phyloP scores from a whole-genome alignment of 1,284 basidiomycete genomes.

The Malassezia vespertilionis region DNA sequence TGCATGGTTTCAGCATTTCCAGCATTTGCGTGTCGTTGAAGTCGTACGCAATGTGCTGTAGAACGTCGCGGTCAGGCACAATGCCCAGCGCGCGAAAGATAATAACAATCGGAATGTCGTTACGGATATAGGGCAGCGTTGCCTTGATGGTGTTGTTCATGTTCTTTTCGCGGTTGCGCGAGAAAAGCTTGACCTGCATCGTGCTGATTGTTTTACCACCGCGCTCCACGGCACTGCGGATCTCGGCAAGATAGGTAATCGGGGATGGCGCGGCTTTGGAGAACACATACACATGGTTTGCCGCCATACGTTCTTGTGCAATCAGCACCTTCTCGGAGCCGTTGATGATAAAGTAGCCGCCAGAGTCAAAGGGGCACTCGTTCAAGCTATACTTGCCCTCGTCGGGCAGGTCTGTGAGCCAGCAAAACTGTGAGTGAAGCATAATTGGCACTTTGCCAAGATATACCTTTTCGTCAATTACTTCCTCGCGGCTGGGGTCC shows the following conservation, averaged over 20 bases:
- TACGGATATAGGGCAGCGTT: constrained; percentile 93
- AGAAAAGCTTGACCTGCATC: constrained; percentile 96
- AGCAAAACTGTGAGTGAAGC: constrained; percentile 90
- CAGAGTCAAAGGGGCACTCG: constrained; percentile 87
- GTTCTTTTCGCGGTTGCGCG: constrained; percentile 72
- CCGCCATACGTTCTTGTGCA: constrained; percentile 98
- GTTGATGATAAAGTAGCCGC: constrained; percentile 99
- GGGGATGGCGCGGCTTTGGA: constrained; percentile 94
- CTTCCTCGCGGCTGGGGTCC: constrained; percentile 55
- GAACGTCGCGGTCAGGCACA: constrained; percentile 91
- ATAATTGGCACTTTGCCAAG: constrained; percentile 98
- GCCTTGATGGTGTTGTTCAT: constrained; percentile 85
- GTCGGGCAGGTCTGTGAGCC: constrained; percentile 68
- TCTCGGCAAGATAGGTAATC: constrained; percentile 90
- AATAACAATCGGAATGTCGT: constrained; percentile 97
- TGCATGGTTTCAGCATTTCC: constrained; percentile 96
- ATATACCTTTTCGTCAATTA: constrained; percentile 66
- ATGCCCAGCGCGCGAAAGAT: constrained; percentile 96
- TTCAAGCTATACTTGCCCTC: constrained; percentile 77
- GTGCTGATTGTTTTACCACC: constrained; percentile 97
- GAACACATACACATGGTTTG: constrained; percentile 98
- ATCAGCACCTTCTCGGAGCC: constrained; percentile 99
- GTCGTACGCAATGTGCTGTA: constrained; percentile 98
- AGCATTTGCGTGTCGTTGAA: constrained; percentile 89
- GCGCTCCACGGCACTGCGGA: constrained; percentile 93